phyloP scores from a whole-genome alignment of 2,329 filamentous ascomycete genomes.

The Beauveria bassiana region DNA sequence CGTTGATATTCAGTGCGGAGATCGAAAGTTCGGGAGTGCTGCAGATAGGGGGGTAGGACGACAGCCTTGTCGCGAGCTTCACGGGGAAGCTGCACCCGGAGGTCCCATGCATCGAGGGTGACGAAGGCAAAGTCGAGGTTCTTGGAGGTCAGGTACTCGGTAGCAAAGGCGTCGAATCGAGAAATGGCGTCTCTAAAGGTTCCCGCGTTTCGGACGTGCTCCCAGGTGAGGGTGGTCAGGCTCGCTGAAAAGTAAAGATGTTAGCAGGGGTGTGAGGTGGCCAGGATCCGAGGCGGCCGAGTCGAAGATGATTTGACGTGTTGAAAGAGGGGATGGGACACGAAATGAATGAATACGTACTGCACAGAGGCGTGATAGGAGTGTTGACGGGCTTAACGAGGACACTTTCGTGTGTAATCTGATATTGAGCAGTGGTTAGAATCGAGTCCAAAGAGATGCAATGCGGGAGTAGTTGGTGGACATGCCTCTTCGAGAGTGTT shows the following conservation, averaged over 20 bases:
- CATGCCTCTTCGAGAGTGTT: slow-evolving; percentile 87
- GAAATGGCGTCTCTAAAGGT: slow-evolving; percentile 95
- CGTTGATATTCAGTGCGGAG: slow-evolving; percentile 95
- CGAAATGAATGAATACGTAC: slow-evolving; percentile 52
- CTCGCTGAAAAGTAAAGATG: slow-evolving; percentile 55
- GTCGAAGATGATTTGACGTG: slow-evolving; percentile 7
- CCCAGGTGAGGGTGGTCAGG: slow-evolving; percentile 96
- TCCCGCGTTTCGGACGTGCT: slow-evolving; percentile 94
- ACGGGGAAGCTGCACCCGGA: slow-evolving; percentile 92
- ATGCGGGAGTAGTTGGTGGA: neutral
- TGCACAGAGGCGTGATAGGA: slow-evolving; percentile 96
- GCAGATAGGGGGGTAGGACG: slow-evolving; percentile 89
- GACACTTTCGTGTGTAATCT: slow-evolving; percentile 93
- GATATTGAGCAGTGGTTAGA: slow-evolving; percentile 15
- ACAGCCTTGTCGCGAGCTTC: slow-evolving; percentile 98
- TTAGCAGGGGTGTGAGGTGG: slow-evolving; percentile 8
- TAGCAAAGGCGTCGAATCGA: slow-evolving; percentile 88
- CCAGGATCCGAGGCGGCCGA: neutral
- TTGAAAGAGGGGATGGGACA: slow-evolving; percentile 7
- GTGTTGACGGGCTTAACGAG: slow-evolving; percentile 98
- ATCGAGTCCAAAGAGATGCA: neutral
- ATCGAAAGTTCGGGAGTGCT: slow-evolving; percentile 96
- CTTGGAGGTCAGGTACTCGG: slow-evolving; percentile 82
- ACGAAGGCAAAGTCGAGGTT: slow-evolving; percentile 98
- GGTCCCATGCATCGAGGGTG: slow-evolving; percentile 95